These are phyloP conservation scores for Climacium dendroides DNA, from an alignment of 225 moss, liverwort and hornwort species.

Conservation along the genomic window DNA sequence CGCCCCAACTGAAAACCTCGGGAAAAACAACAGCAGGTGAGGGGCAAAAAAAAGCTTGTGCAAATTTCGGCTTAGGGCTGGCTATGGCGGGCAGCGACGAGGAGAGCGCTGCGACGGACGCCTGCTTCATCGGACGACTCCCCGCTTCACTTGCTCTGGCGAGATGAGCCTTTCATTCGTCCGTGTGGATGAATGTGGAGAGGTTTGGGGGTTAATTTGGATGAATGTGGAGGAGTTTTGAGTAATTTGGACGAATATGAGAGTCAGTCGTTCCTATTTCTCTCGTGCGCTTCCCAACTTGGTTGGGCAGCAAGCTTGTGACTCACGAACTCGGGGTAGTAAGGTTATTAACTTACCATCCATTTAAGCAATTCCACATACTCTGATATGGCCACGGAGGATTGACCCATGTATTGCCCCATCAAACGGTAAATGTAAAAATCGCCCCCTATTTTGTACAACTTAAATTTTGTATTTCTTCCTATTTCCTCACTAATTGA, in stretches of 20 bases:
- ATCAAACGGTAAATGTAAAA: too few species aligned
- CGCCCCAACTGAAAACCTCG: neutral
- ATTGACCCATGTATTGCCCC: too few species aligned
- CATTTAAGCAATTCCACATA: neutral
- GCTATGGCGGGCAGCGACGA: slow-evolving; percentile 27
- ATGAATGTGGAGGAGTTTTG: neutral
- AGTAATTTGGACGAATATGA: neutral
- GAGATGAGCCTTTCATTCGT: neutral
- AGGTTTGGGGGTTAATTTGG: neutral
- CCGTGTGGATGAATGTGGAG: neutral
- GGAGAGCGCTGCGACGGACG: neutral
- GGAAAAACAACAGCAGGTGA: neutral
- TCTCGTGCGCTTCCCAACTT: neutral
- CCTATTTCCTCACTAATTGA: too few species aligned
- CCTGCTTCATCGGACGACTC: neutral
- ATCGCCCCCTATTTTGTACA: too few species aligned
- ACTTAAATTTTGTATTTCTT: too few species aligned
- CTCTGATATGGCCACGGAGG: too few species aligned
- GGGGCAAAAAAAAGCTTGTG: neutral
- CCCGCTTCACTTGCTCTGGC: neutral
- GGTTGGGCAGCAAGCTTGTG: neutral
- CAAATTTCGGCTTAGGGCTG: slow-evolving; percentile 8
- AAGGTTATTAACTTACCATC: neutral
- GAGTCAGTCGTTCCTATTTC: neutral
- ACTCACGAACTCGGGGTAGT: neutral